Evolutionary conservation across 2,329 filamentous ascomycete genomes (phyloP).

Genomic region (Microdochium nivale): DNA sequence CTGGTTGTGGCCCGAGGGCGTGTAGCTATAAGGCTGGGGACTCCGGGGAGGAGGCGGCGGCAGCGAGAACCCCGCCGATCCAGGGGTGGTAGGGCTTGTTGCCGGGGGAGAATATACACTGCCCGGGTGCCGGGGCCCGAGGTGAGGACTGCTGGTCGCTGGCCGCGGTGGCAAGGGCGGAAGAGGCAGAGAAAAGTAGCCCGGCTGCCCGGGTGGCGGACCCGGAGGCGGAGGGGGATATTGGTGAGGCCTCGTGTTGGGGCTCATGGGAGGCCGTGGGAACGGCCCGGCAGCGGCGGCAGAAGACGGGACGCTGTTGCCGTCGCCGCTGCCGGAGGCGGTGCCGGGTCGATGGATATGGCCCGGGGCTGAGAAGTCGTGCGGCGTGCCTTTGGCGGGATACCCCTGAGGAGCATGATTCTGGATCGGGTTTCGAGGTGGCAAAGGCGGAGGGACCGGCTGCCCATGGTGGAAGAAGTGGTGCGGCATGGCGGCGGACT

Average conservation of each 20-base stretch:
- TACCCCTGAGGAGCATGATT: not conserved
- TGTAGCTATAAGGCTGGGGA: not conserved
- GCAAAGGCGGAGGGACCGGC: not conserved
- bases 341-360: not conserved
- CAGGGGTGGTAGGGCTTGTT: not conserved
- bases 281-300: not conserved
- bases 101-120: not conserved
- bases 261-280: constrained; percentile 8
- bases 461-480: not conserved
- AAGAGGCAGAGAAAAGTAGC: constrained; percentile 7
- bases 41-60: not conserved
- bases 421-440: not conserved
- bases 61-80: not conserved
- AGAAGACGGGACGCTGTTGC: not conserved
- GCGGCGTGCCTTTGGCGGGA: not conserved
- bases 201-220: constrained; percentile 5
- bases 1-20: not conserved
- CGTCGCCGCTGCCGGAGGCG: not conserved
- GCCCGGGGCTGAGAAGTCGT: not conserved
- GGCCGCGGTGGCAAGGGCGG: constrained; percentile 10
- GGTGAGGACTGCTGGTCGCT: constrained; percentile 3
- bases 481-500: not conserved
- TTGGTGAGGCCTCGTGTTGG: constrained; percentile 3
- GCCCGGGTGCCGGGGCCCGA: not conserved
- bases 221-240: constrained; percentile 8